Evolutionary conservation across 306 rosid species (phyloP).

Genomic region (Acacia acuminata): DNA sequence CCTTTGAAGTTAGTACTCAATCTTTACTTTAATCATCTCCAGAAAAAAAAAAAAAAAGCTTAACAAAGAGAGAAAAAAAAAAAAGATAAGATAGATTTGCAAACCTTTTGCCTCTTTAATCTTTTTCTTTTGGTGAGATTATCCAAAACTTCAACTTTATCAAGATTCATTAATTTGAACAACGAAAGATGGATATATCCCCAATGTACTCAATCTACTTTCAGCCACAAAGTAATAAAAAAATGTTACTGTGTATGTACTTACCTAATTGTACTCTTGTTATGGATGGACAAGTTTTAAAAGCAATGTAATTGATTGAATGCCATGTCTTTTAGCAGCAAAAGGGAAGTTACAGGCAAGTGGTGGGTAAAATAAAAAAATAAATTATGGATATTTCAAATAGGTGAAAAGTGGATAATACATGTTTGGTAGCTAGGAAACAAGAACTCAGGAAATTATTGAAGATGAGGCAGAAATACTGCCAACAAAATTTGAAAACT

Average conservation of each 20-base stretch:
- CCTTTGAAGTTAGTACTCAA: not conserved
- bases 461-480: not conserved
- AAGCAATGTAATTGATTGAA: not conserved
- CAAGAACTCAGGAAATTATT: slow-evolving; percentile 21
- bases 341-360: slow-evolving; percentile 15
- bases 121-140: not conserved
- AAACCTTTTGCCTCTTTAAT: not conserved
- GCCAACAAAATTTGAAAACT: slow-evolving; percentile 5
- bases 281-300: not conserved
- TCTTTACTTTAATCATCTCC: slow-evolving; percentile 9
- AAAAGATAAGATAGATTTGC: not conserved
- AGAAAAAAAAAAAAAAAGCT: not conserved
- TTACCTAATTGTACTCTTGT: not conserved
- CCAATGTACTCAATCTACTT: not conserved
- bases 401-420: not conserved
- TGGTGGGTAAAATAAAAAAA: not conserved
- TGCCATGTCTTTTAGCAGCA: slow-evolving; percentile 22
- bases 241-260: not conserved
- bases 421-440: slow-evolving; percentile 33
- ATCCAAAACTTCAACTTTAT: not conserved
- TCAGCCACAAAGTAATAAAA: not conserved
- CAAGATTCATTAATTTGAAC: not conserved
- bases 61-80: not conserved
- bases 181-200: too few relatives aligned
- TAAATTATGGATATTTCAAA: not conserved